These are phyloP conservation scores for Fonsecaea multimorphosa DNA, from an alignment of 2,329 filamentous ascomycete species.

Conservation along the genomic window DNA sequence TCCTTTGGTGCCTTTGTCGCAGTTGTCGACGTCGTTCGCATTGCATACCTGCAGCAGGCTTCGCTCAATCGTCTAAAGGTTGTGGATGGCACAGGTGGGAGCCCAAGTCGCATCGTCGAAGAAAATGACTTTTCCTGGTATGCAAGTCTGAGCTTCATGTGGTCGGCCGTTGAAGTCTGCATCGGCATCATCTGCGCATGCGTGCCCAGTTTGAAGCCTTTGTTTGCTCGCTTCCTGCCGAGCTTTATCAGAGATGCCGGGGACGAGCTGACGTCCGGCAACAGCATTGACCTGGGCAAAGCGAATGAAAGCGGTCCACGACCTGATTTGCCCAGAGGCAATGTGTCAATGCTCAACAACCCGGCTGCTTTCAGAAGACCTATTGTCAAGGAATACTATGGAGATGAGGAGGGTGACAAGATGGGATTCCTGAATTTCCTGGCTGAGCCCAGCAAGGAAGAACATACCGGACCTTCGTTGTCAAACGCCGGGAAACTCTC, in stretches of 20 bases:
- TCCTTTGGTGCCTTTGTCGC: constrained; percentile 85
- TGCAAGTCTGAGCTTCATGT: constrained; percentile 85
- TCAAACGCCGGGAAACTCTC: constrained; percentile 44
- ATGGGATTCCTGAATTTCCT: constrained; percentile 42
- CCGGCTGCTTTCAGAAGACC: constrained; percentile 38
- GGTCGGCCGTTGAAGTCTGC: constrained; percentile 91
- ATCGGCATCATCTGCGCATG: constrained; percentile 88
- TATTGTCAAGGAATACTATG: constrained; percentile 34
- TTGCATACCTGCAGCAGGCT: constrained; percentile 85
- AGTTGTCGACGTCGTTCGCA: constrained; percentile 84
- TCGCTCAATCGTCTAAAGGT: constrained; percentile 54
- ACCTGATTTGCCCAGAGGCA: constrained; percentile 10
- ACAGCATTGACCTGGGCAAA: constrained; percentile 37
- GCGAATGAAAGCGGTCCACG: constrained; percentile 1
- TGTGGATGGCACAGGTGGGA: constrained; percentile 43
- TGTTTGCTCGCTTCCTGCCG: constrained; percentile 70
- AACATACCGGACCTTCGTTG: constrained; percentile 9
- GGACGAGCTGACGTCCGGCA: constrained; percentile 37
- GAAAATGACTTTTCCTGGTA: constrained; percentile 68
- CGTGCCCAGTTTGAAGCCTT: constrained; percentile 87
- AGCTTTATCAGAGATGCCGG: constrained; percentile 60
- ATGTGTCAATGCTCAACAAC: constrained; percentile 38
- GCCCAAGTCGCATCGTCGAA: constrained; percentile 39
- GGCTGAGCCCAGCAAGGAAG: constrained; percentile 22
- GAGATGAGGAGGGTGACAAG: constrained; percentile 37